Evolutionary conservation across 306 rosid species (phyloP).

Genomic region (Trichosanthes truncata): DNA sequence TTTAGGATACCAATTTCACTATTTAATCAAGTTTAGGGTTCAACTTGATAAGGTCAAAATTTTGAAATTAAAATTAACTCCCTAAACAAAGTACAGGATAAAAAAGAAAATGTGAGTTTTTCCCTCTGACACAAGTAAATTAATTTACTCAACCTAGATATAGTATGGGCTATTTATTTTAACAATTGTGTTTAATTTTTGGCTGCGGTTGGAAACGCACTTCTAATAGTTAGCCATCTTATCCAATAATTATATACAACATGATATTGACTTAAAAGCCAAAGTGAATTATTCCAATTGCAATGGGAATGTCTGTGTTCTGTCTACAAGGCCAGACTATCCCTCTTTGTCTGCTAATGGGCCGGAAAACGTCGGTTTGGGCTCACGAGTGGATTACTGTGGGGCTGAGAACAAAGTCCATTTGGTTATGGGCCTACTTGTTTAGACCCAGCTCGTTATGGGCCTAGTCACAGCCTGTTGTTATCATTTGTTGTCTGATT

Average conservation of each 20-base stretch:
- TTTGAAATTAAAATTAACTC: background rate
- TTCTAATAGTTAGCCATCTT: background rate
- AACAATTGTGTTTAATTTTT: background rate
- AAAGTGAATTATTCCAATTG: background rate
- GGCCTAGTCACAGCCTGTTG: background rate
- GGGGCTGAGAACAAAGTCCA: background rate
- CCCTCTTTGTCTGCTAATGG: background rate
- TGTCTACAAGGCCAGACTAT: background rate
- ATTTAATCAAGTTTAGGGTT: background rate
- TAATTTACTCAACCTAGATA: background rate
- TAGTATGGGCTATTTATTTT: background rate
- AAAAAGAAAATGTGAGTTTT: too few species aligned
- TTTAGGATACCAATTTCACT: background rate
- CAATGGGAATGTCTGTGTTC: background rate
- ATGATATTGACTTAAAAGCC: background rate
- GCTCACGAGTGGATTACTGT: background rate
- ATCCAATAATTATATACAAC: background rate
- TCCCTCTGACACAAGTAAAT: background rate
- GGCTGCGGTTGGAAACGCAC: background rate
- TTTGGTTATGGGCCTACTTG: background rate
- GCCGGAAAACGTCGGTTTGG: background rate
- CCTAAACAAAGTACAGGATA: background rate
- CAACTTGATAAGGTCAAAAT: background rate
- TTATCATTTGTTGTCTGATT: background rate
- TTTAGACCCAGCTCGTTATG: background rate